Evolutionary conservation across 2,329 filamentous ascomycete species (phyloP).

Genomic region (Magnaporthiopsis rhizophila): DNA sequence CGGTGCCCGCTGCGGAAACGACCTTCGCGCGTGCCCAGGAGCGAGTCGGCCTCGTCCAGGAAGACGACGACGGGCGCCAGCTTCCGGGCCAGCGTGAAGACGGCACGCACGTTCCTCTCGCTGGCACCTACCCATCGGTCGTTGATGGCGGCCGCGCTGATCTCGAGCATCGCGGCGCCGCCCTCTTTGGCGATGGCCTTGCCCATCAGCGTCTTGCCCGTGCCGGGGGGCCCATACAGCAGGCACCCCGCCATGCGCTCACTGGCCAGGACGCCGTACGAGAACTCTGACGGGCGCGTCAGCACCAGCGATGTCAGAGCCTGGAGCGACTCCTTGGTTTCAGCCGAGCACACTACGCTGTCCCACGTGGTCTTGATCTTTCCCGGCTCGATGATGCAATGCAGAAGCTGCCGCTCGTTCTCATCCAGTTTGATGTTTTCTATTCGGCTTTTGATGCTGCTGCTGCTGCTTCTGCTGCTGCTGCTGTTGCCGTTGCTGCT

Average conservation of each 20-base stretch:
- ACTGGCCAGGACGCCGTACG: constrained; percentile 83
- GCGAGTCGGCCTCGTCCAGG: constrained; percentile 91
- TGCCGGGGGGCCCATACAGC: constrained; percentile 81
- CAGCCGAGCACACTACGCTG: constrained; percentile 73
- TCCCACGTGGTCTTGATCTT: constrained; percentile 81
- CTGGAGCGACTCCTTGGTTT: constrained; percentile 81
- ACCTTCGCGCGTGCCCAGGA: constrained; percentile 69
- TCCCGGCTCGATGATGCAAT: constrained; percentile 71
- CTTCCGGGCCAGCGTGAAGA: constrained; percentile 88
- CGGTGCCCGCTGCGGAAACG: constrained; percentile 64
- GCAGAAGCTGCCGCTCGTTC: constrained; percentile 75
- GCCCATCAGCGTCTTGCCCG: constrained; percentile 62
- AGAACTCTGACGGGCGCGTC: constrained; percentile 85
- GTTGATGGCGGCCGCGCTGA: constrained; percentile 85
- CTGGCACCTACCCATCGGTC: constrained; percentile 95
- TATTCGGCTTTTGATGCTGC: not conserved
- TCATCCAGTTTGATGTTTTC: constrained; percentile 38
- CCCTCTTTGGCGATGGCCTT: constrained; percentile 63
- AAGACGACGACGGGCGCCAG: constrained; percentile 89
- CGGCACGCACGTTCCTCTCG: constrained; percentile 89
- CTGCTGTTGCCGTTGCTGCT: not conserved
- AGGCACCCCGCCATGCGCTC: constrained; percentile 87
- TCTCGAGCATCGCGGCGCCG: constrained; percentile 70
- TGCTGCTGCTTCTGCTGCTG: not conserved
- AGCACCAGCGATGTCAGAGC: constrained; percentile 84